phyloP scores from a whole-genome alignment of 106 monocot species.

The Phalaenopsis equestris region DNA sequence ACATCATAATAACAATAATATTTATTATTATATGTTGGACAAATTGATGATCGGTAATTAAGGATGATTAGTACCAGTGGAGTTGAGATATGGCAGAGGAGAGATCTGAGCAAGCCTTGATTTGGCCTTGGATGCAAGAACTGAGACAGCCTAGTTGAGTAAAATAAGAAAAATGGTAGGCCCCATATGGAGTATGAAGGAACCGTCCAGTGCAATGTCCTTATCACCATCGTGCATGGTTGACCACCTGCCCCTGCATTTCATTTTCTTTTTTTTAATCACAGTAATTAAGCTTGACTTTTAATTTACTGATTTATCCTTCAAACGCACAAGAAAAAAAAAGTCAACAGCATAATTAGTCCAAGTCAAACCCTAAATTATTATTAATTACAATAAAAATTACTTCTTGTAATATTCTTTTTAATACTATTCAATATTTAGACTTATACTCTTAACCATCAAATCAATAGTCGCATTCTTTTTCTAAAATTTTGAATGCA shows the following conservation, averaged over 20 bases:
- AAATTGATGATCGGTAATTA: too few species aligned
- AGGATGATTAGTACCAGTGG: slow-evolving; percentile 35
- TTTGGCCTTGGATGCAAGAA: slow-evolving; percentile 51
- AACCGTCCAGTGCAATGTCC: slow-evolving; percentile 61
- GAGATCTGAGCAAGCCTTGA: slow-evolving; percentile 39
- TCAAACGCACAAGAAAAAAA: neutral
- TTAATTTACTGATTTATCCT: neutral
- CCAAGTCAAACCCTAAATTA: too few species aligned
- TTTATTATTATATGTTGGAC: too few species aligned
- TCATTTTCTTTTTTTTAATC: too few species aligned
- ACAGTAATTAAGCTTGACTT: neutral
- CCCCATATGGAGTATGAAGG: slow-evolving; percentile 75
- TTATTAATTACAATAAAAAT: too few species aligned
- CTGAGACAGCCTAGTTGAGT: slow-evolving; percentile 46
- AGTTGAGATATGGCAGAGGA: slow-evolving; percentile 31
- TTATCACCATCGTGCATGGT: slow-evolving; percentile 66
- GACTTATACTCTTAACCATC: too few species aligned
- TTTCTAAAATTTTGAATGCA: too few species aligned
- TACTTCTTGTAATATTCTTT: too few species aligned
- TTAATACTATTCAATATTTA: too few species aligned
- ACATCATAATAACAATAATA: too few species aligned
- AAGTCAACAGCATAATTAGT: too few species aligned
- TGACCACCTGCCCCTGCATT: slow-evolving; percentile 44
- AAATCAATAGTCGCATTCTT: too few species aligned
- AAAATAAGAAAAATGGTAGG: slow-evolving; percentile 55